Evolutionary conservation across 306 rosid species (phyloP), one percentile per base, ranked within the genome.

Genomic region (Lupinus albus): DNA sequence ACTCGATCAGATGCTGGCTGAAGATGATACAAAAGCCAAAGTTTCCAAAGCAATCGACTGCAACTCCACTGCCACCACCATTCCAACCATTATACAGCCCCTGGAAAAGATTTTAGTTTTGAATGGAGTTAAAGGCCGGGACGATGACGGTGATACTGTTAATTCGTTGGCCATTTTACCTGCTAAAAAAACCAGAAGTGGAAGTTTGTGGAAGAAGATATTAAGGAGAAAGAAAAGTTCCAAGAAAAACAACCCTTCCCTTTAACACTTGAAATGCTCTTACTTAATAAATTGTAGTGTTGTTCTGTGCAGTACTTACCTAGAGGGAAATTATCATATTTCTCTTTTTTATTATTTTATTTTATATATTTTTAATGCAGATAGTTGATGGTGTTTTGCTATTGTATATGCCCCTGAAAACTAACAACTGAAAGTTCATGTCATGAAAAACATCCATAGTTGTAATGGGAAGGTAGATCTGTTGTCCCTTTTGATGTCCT

Each of bases 1-100:
- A 32, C 85, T 87, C 1, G 89, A 89, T 75, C 88, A 78, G 68
- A 89, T 92, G 92, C 74, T 84, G 33, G 91, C 88, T 20, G 97
- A 91, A 76, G 97, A 92, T 63, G 81, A 71, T 61, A 54, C 75
- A 49, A 70, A 47, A 48, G 18, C 83, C 33, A 79, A 75, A 46
- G 70, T 64, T 58, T 68, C 78, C 6, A 80, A 77, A 76, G 82
- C 73, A 67, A 70, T 62, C 0, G 71, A 72, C 14, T 28, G 15
- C 6, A 76, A 74, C 68, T 56, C 80, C 17, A 74, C 73, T 17
- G 39, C 64, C 54, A 12, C 58, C 25, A 62, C 45, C 21, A 42
- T 68, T 39, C 72, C 85, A 11, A 73, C 52, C 21, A 3, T 47
- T 41, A 64, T 74, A 60, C 58, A 81, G 39, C 73, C 85, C n/a